Conservation (phyloP, 257 asterid genomes). For the Leptodermis oblonga region DNA sequence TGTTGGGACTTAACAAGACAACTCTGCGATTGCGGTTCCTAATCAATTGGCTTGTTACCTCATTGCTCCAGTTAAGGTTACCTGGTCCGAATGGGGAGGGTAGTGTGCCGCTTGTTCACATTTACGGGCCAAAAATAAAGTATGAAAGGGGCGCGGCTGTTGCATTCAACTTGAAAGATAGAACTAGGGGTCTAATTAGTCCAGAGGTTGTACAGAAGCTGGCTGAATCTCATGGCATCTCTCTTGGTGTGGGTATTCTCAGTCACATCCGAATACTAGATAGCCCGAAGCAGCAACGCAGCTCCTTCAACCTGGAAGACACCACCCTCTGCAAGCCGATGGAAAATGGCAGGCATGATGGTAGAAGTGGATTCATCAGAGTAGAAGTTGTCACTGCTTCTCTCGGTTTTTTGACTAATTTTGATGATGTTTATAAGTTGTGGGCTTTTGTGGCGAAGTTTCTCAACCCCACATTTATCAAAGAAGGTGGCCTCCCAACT, state of each 20-base stretch:
- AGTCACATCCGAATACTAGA: constrained; percentile 78
- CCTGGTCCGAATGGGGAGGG: constrained; percentile 46
- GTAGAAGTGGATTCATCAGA: constrained; percentile 74
- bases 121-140: constrained; percentile 92
- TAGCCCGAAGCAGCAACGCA: constrained; percentile 51
- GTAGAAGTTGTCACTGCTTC: constrained; percentile 99
- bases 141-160: constrained; percentile 95
- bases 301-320: constrained; percentile 53
- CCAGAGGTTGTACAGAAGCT: constrained; percentile 86
- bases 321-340: constrained; percentile 89
- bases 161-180: constrained; percentile 81
- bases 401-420: constrained; percentile 78
- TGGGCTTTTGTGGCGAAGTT: constrained; percentile 96
- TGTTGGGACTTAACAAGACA: constrained; percentile 89
- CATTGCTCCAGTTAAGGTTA: constrained; percentile 75
- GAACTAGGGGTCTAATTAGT: constrained; percentile 62
- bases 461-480: constrained; percentile 75
- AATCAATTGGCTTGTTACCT: constrained; percentile 90
- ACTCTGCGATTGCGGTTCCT: constrained; percentile 78
- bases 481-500: constrained; percentile 66
- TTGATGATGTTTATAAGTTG: constrained; percentile 89
- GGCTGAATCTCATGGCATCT: constrained; percentile 69
- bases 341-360: constrained; percentile 64
- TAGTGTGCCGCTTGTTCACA: constrained; percentile 61
- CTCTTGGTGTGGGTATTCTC: constrained; percentile 82